Evolutionary conservation across 805 yeast species (phyloP).

Genomic region (Groenewaldozyma tartarivorans): DNA sequence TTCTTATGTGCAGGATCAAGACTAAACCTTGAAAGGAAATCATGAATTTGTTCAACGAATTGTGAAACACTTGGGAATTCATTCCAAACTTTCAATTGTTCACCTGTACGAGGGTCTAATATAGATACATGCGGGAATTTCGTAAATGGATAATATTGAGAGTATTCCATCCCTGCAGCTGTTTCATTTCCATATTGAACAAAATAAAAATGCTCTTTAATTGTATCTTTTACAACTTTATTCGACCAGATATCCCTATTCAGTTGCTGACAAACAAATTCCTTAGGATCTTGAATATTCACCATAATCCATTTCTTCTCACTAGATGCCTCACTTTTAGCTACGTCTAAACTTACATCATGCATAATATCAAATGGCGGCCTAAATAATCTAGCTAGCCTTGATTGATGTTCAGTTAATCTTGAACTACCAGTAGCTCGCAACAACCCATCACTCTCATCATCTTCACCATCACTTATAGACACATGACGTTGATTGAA

Average conservation of each 20-base stretch:
- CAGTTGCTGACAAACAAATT: constrained; percentile 79
- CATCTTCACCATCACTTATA: constrained; percentile 25
- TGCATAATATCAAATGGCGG: constrained; percentile 91
- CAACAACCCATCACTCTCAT: constrained; percentile 16
- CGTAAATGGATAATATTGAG: constrained; percentile 61
- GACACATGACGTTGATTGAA: constrained; percentile 46
- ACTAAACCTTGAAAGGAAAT: constrained; percentile 58
- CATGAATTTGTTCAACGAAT: constrained; percentile 61
- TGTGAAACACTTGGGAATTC: constrained; percentile 46
- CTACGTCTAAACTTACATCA: constrained; percentile 58
- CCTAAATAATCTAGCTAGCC: constrained; percentile 73
- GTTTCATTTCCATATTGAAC: constrained; percentile 79
- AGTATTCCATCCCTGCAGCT: constrained; percentile 60
- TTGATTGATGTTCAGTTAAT: constrained; percentile 44
- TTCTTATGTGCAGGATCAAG: constrained; percentile 53
- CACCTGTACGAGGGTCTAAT: constrained; percentile 93
- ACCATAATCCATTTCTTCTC: constrained; percentile 73
- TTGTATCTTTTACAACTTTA: constrained; percentile 48
- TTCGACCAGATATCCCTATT: constrained; percentile 93
- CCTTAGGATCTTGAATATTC: constrained; percentile 78
- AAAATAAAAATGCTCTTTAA: constrained; percentile 65
- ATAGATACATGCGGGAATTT: constrained; percentile 81
- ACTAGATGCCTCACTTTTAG: constrained; percentile 55
- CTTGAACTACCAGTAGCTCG: constrained; percentile 24
- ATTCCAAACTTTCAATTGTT: constrained; percentile 66